phyloP scores from a whole-genome alignment of 164 flowering plant species.

The Macadamia integrifolia region DNA sequence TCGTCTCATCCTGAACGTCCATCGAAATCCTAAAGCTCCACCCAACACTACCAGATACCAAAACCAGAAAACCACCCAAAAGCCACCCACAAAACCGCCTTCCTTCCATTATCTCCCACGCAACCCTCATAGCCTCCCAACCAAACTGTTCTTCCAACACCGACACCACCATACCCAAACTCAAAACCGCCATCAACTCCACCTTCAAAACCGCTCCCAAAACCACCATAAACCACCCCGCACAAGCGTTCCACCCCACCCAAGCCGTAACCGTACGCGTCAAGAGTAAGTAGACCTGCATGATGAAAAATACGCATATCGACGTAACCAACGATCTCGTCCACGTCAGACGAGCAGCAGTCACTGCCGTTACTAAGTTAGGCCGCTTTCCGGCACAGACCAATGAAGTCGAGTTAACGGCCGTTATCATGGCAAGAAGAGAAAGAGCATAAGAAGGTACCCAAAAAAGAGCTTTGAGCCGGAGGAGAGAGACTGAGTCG shows the following conservation, averaged over 20 bases:
- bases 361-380: constrained; percentile 7
- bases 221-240: constrained; percentile 9
- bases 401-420: constrained; percentile 23
- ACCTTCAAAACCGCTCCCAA: constrained; percentile 29
- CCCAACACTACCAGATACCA: constrained; percentile 25
- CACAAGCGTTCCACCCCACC: neutral
- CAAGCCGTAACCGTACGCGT: constrained; percentile 6
- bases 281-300: constrained; percentile 12
- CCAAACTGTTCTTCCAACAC: constrained; percentile 42
- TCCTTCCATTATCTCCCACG: constrained; percentile 38
- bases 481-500: constrained; percentile 31
- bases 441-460: constrained; percentile 36
- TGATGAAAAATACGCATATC: constrained; percentile 22
- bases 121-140: constrained; percentile 37
- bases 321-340: constrained; percentile 29
- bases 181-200: constrained; percentile 37
- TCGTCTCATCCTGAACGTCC: constrained; percentile 12
- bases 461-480: constrained; percentile 21
- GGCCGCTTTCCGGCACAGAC: constrained; percentile 14
- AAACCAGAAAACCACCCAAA: constrained; percentile 28
- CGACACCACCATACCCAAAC: constrained; percentile 49
- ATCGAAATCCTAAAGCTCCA: constrained; percentile 11
- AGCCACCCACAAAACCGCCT: constrained; percentile 41
- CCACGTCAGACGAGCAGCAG: constrained; percentile 28
- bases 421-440: constrained; percentile 28